These are phyloP conservation scores for Coniochaeta prunicola DNA, from an alignment of 2,329 filamentous ascomycete species.

Conservation along the genomic window DNA sequence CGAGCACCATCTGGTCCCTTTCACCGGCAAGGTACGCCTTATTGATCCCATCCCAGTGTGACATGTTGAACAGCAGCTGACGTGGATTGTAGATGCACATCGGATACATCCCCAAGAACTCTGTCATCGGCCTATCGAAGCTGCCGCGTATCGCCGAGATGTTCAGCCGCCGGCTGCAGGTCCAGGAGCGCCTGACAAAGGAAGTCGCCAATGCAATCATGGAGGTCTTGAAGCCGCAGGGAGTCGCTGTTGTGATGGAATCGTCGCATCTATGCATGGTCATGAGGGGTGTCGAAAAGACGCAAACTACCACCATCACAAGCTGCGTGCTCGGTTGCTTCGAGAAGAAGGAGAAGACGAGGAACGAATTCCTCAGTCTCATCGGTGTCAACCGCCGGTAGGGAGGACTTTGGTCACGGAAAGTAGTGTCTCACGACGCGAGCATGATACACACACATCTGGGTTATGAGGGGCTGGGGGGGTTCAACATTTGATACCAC, in stretches of 20 bases:
- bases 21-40: constrained; percentile 73
- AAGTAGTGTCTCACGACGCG: background rate
- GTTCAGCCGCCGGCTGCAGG: constrained; percentile 88
- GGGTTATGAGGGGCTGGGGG: background rate
- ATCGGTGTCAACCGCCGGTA: constrained; percentile 48
- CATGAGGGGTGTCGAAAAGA: constrained; percentile 97
- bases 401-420: background rate
- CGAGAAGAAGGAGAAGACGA: constrained; percentile 83
- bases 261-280: constrained; percentile 97
- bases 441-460: no score
- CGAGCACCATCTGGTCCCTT: constrained; percentile 96
- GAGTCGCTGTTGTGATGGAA: constrained; percentile 96
- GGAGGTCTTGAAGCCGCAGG: constrained; percentile 87
- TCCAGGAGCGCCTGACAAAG: constrained; percentile 93
- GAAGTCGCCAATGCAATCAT: constrained; percentile 92
- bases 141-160: constrained; percentile 93
- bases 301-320: constrained; percentile 77
- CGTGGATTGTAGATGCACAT: constrained; percentile 75
- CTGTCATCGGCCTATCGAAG: constrained; percentile 93
- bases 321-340: constrained; percentile 98
- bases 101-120: constrained; percentile 86
- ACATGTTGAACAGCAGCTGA: background rate
- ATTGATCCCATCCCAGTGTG: background rate
- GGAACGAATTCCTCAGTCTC: constrained; percentile 90
- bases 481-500: background rate